Evolutionary conservation across 192 early-diverging fungal species (phyloP), one percentile per base, ranked within the genome.

Genomic region (Endogone sp.): DNA sequence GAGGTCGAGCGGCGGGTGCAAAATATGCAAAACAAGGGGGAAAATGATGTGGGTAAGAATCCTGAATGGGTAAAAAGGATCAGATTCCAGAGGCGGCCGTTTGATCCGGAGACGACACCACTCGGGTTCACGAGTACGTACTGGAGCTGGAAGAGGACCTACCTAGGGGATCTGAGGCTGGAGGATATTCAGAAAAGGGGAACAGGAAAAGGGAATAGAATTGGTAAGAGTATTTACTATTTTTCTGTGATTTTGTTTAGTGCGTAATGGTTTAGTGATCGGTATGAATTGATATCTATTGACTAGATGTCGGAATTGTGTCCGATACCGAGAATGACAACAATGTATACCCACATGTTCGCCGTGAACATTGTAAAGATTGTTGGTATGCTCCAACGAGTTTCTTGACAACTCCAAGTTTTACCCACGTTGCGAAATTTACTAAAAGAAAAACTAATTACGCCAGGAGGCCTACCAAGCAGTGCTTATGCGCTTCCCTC

Each of bases 401-500:
- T 49, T 49, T 6, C 6, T 49, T 49, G 9, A 49, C 9, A 11
- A 1, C 9, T 16, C 37, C 9, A 49, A 49, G 6, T 49, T 49
- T 16, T 16, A 6, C 1, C 37, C 37, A 49, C 37, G 16, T 11
- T 49, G 37, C 37, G 16, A 49, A n/a, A n/a, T n/a, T n/a, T n/a
- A n/a, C n/a, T 49, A 49, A 16, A 49, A 49, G 6, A 16, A 49
- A 49, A 49, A 49, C 16, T 6, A 16, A 49, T 49, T 49, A 6
- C 37, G 16, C 37, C 57, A 73, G 76, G 76, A 64, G 76, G 24
- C 76, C 76, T 2, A 22, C 23, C 28, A 67, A 69, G 16, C 70
- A 71, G 6, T 77, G 76, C 27, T 72, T 77, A 20, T 77, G 76
- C 59, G 70, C 70, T 3, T 67, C 76, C 0, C 62, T 77, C 6